These are phyloP conservation scores for Colletotrichum liaoningense DNA, from an alignment of 2,329 filamentous ascomycete species.

Conservation along the genomic window DNA sequence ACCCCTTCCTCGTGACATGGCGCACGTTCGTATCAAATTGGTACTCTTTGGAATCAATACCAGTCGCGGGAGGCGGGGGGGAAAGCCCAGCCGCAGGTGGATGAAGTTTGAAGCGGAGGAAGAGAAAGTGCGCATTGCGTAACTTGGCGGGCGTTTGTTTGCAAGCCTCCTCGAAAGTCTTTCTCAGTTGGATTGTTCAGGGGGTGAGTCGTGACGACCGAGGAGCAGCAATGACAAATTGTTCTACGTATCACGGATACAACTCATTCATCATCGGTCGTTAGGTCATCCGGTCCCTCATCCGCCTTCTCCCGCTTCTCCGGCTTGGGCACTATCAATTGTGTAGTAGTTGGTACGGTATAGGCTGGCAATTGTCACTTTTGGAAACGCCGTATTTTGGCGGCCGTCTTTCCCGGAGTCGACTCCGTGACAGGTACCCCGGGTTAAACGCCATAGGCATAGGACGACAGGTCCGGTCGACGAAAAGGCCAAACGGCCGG, in stretches of 20 bases:
- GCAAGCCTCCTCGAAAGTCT: background rate
- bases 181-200: background rate
- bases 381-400: background rate
- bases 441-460: background rate
- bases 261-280: background rate
- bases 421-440: constrained; percentile 7
- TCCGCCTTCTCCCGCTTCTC: background rate
- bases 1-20: background rate
- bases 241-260: too few relatives aligned
- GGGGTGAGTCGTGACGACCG: background rate
- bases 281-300: background rate
- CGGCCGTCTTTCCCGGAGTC: constrained; percentile 9
- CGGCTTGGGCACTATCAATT: background rate
- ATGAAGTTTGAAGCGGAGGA: background rate
- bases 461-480: background rate
- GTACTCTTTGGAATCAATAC: constrained; percentile 14
- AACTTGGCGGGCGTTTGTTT: background rate
- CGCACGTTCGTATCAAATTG: background rate
- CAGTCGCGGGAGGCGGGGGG: background rate
- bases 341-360: background rate
- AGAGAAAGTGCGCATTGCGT: background rate
- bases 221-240: background rate
- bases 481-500: background rate
- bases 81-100: background rate
- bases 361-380: background rate